Conservation (phyloP, 805 yeast genomes). For the Zygosaccharomyces siamensis region DNA sequence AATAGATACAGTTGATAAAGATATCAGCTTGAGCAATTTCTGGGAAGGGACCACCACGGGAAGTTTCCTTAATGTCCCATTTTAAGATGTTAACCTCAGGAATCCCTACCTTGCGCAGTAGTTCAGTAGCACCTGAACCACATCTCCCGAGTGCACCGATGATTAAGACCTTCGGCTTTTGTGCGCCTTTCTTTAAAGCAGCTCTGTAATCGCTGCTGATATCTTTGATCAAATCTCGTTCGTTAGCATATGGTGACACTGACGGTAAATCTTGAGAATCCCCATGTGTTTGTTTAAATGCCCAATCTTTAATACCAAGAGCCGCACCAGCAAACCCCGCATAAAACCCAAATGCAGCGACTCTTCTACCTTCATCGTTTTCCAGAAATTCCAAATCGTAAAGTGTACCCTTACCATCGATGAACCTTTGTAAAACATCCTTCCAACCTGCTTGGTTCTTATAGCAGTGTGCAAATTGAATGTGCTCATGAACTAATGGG, state of each 20-base stretch:
- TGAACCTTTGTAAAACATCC: constrained; percentile 82
- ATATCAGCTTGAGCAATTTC: constrained; percentile 85
- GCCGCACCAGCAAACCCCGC: constrained; percentile 99
- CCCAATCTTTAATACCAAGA: constrained; percentile 90
- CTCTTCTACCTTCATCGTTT: constrained; percentile 94
- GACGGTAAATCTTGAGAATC: constrained; percentile 70
- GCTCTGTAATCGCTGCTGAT: constrained; percentile 54
- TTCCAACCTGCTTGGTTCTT: constrained; percentile 98
- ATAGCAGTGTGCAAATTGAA: constrained; percentile 98
- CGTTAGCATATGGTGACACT: constrained; percentile 78
- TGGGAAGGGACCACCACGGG: constrained; percentile 93
- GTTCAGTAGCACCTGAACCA: constrained; percentile 93
- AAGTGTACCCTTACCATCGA: constrained; percentile 82
- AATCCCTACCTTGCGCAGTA: constrained; percentile 76
- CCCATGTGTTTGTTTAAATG: constrained; percentile 73
- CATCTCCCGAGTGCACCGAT: constrained; percentile 99
- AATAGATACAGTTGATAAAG: constrained; percentile 92
- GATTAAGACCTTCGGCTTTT: constrained; percentile 72
- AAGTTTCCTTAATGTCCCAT: constrained; percentile 98
- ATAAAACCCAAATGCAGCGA: constrained; percentile 98
- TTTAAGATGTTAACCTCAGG: constrained; percentile 78
- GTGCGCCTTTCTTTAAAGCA: constrained; percentile 59
- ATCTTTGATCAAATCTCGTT: constrained; percentile 64
- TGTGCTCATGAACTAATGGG: constrained; percentile 93
- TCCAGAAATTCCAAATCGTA: constrained; percentile 94